phyloP scores from a whole-genome alignment of 1,284 basidiomycete species.

The Tilletia caries region DNA sequence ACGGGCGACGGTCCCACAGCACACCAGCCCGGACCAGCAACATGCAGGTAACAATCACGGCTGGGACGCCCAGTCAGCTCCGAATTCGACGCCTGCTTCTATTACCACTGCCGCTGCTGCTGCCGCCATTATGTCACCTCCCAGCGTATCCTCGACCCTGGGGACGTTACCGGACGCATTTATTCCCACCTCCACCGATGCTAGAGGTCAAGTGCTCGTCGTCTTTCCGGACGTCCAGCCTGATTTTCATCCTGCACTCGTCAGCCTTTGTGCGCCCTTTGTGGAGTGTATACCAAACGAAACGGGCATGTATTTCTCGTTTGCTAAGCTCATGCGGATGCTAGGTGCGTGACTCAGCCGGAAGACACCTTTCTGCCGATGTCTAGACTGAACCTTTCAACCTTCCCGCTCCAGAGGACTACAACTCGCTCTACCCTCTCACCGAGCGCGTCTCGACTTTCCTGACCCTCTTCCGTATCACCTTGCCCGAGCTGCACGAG shows the following conservation, averaged over 20 bases:
- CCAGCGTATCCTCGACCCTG: neutral
- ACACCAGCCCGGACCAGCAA: too few species aligned
- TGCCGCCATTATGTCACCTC: neutral
- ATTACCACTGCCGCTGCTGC: neutral
- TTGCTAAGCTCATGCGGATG: conserved; percentile 50
- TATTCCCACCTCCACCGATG: neutral
- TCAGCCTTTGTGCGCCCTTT: conserved; percentile 51
- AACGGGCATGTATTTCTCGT: conserved; percentile 54
- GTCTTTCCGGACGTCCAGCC: neutral
- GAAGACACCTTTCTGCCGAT: neutral
- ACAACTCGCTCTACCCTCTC: conserved; percentile 36
- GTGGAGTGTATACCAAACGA: conserved; percentile 52
- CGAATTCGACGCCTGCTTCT: too few species aligned
- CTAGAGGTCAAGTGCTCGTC: neutral
- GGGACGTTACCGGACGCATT: neutral
- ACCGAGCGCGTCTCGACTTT: conserved; percentile 49
- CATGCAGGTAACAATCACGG: too few species aligned
- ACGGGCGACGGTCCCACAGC: too few species aligned
- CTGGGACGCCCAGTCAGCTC: too few species aligned
- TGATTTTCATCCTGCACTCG: conserved; percentile 50
- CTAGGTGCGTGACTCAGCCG: conserved; percentile 33
- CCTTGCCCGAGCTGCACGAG: conserved; percentile 50
- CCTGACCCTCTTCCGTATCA: conserved; percentile 49
- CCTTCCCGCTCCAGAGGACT: conserved; percentile 22
- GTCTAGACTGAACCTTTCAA: conserved; percentile 2